Conservation (phyloP, 139 green algal species). For the Chlamydomonas sp. region DNA sequence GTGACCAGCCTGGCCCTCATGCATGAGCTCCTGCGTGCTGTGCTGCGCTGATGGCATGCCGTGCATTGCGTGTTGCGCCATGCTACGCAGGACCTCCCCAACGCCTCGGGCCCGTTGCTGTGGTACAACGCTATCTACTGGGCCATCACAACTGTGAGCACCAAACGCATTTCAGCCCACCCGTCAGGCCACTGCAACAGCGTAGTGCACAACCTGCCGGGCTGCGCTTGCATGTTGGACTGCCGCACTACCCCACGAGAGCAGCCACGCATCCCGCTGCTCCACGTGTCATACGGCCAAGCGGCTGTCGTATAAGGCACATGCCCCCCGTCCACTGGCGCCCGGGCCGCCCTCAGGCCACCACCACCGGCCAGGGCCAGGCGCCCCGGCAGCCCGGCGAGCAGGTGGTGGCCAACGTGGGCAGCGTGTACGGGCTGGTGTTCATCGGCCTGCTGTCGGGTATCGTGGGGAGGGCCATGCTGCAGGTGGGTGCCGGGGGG, state of each 20-base stretch:
- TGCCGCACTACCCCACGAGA: too few species aligned
- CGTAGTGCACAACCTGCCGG: too few species aligned
- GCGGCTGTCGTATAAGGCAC: too few species aligned
- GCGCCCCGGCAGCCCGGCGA: slow-evolving; percentile 24
- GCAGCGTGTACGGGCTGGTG: slow-evolving; percentile 26
- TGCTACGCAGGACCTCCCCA: neutral
- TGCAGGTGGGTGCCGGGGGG: neutral
- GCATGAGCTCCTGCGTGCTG: too few species aligned
- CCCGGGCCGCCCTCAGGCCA: neutral
- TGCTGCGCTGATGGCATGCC: neutral
- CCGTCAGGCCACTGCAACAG: too few species aligned
- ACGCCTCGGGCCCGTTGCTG: neutral
- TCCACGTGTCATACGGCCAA: too few species aligned
- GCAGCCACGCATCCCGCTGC: too few species aligned
- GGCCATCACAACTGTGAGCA: slow-evolving; percentile 33
- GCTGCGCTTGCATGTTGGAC: too few species aligned
- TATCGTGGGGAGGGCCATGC: neutral
- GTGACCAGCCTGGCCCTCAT: too few species aligned
- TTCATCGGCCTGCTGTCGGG: slow-evolving; percentile 34
- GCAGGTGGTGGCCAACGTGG: slow-evolving; percentile 29
- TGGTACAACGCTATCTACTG: slow-evolving; percentile 39
- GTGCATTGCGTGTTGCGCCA: neutral
- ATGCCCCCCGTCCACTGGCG: too few species aligned
- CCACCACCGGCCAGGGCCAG: slow-evolving; percentile 26
- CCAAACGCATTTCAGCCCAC: too few species aligned